Base-by-base conservation (phyloP, 1,139 yeast species). In the Scheffersomyces insectosa region DNA sequence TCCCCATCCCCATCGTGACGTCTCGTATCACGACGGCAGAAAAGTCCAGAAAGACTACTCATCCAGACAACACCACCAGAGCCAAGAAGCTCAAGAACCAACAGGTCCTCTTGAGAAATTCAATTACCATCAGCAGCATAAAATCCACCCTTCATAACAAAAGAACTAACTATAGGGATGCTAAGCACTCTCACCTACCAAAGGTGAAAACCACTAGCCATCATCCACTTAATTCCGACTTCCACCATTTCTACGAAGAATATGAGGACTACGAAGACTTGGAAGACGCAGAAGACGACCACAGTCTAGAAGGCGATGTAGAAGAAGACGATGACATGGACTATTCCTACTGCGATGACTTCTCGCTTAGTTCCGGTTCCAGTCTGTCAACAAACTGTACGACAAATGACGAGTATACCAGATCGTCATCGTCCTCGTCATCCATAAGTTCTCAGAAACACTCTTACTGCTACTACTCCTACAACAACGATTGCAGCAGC, bases 381-480 rank as follows among this genome's bases (percentile, higher is more conserved):
- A 28, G 10, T 35, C 31, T 14, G 25, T 37, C 36, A 28, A 39
- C 16, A 16, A 28, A 12, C 13, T 20, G 25, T 20, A 20, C 25
- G 1, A 20, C 25, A 5, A 7, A 20, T 20, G 25, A 20, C 6
- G 25, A 20, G 25, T 20, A 20, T 2, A 25, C 13, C 15, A 10
- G 25, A 28, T 40, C 28, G 45, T 42, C 28, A 11, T 40, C 27
- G 42, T 37, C 40, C 35, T 29, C 37, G 8, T 31, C 34, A 10
- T 31, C 34, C 23, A 20, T 20, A 20, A 20, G 25, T 20, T 20
- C 25, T 1, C 34, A 31, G 15, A 31, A 20, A 31, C 15, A 31
- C 6, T 31, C 23, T 1, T 31, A 31, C 34, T 31, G 34, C 34
- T 31, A 31, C 34, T 31, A 14, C 23, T 31, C 34, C 23, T 31